These are phyloP conservation scores for Sinapis alba DNA, from an alignment of 441 rosid genomes.

Conservation along the genomic window DNA sequence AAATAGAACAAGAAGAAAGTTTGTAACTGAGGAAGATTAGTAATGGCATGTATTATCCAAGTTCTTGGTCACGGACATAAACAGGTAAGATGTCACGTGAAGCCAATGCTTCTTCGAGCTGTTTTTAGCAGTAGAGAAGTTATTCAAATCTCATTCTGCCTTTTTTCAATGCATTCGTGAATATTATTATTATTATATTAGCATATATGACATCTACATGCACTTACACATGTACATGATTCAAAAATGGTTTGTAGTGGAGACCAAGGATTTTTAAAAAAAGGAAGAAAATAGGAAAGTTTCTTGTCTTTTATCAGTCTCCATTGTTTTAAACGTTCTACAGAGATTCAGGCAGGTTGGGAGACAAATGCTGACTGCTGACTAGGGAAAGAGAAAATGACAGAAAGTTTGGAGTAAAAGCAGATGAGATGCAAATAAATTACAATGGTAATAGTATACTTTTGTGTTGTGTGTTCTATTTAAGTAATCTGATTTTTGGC, in stretches of 20 bases:
- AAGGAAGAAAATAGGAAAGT: conserved; percentile 2
- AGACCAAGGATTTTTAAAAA: conserved; percentile 3
- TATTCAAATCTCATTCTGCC: conserved; percentile 40
- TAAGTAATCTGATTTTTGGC: conserved; percentile 6
- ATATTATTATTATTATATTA: conserved; percentile 8
- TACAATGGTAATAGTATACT: background rate
- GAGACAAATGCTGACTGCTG: conserved; percentile 19
- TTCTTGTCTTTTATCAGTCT: conserved; percentile 11
- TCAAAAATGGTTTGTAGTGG: conserved; percentile 19
- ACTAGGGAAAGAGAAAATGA: background rate
- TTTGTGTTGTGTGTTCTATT: background rate
- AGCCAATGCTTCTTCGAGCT: conserved; percentile 42
- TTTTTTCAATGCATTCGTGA: conserved; percentile 17
- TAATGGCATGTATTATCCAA: conserved; percentile 34
- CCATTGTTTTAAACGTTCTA: conserved; percentile 4
- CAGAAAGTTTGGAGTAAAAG: background rate
- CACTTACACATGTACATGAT: conserved; percentile 23
- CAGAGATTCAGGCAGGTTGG: conserved; percentile 24
- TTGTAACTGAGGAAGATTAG: conserved; percentile 26
- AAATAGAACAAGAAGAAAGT: conserved; percentile 16
- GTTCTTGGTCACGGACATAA: conserved; percentile 54
- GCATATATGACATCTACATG: conserved; percentile 1
- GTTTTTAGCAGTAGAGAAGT: conserved; percentile 32
- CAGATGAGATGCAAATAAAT: background rate
- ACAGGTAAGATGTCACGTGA: conserved; percentile 58